A percentile compares a stretch with the other conserved stretches of the same genome.
Conservation (phyloP, 768 basidiomycete genomes). For the Cantharellus anzutake region DNA sequence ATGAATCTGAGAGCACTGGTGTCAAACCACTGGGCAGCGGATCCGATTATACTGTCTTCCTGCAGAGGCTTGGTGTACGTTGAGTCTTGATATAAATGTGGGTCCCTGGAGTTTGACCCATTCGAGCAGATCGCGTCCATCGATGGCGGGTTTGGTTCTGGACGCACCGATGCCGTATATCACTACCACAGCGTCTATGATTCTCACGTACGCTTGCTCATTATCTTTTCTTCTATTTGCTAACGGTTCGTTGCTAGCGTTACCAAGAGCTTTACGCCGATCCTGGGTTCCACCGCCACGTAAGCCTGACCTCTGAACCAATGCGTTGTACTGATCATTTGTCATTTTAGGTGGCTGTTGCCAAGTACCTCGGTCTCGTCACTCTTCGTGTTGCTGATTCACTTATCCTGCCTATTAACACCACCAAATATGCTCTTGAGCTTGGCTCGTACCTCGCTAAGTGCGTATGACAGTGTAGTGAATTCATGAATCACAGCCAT, state of each 20-base stretch:
- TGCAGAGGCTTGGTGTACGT: constrained; percentile 56
- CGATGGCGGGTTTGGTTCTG: constrained; percentile 20
- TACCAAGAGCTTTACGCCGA: constrained; percentile 67
- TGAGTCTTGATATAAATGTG: neutral
- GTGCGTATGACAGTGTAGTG: constrained; percentile 19
- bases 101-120: neutral
- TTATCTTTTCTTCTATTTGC: constrained; percentile 40
- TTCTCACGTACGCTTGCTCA: constrained; percentile 1
- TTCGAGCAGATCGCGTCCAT: constrained; percentile 18
- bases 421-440: constrained; percentile 44
- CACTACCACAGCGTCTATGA: constrained; percentile 33
- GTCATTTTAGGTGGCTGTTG: constrained; percentile 34
- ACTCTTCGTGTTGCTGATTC: constrained; percentile 34
- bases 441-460: constrained; percentile 32
- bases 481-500: neutral
- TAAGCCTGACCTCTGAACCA: constrained; percentile 17
- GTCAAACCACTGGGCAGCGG: constrained; percentile 59
- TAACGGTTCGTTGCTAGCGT: constrained; percentile 30
- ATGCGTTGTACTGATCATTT: neutral
- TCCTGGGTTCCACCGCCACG: constrained; percentile 55
- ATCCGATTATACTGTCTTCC: constrained; percentile 82
- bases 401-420: constrained; percentile 43
- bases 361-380: constrained; percentile 42
- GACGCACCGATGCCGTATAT: constrained; percentile 40
- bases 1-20: constrained; percentile 15